Evolutionary conservation across 164 flowering plant genomes (phyloP).

Genomic region (Dillenia turbinata): DNA sequence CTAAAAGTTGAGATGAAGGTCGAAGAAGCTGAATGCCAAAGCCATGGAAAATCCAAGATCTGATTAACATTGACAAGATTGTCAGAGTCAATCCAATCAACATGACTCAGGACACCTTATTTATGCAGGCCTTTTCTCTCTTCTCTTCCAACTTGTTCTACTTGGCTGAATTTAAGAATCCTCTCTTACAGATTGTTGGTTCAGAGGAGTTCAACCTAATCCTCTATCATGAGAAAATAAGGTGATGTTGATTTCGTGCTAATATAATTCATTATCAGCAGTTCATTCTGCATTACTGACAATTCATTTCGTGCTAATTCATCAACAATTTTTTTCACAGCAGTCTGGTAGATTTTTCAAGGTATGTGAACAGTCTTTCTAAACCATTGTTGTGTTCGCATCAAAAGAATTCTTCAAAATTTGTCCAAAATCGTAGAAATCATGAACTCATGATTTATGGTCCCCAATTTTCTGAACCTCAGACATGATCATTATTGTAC

Average conservation of each 20-base stretch:
- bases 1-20: slow-evolving; percentile 73
- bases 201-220: slow-evolving; percentile 76
- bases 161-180: slow-evolving; percentile 1
- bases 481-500: slow-evolving; percentile 25
- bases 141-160: background rate
- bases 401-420: no score
- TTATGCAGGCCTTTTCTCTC: background rate
- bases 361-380: slow-evolving; percentile 35
- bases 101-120: background rate
- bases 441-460: no score
- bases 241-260: slow-evolving; percentile 34
- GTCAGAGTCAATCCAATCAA: slow-evolving; percentile 42
- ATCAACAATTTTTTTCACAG: background rate
- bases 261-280: no score
- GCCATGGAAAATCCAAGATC: slow-evolving; percentile 64
- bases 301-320: no score
- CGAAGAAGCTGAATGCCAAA: slow-evolving; percentile 50
- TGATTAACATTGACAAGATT: slow-evolving; percentile 62
- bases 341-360: slow-evolving; percentile 88
- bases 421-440: no score
- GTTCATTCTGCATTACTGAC: no score
- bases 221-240: slow-evolving; percentile 84
- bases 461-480: no score
- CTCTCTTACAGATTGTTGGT: slow-evolving; percentile 64
- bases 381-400: no score